A percentile compares a stretch with the other conserved stretches of the same genome.
phyloP scores from a whole-genome alignment of 768 basidiomycete genomes.

The Fistulinella prunicolor region DNA sequence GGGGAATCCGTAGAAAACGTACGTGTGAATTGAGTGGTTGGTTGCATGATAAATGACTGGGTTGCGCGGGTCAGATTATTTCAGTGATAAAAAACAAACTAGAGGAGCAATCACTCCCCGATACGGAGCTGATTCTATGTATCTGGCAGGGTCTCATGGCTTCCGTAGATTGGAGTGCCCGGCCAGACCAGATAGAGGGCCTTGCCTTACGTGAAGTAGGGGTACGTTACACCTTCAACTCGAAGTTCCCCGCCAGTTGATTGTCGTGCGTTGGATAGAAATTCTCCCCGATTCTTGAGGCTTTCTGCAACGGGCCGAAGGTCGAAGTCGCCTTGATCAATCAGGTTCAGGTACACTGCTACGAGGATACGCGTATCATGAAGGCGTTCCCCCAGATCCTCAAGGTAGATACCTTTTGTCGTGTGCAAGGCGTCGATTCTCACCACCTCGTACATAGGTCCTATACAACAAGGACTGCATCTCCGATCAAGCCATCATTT shows the following conservation, averaged over 20 bases:
- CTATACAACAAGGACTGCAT: conserved; percentile 96
- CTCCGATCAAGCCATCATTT: conserved; percentile 94
- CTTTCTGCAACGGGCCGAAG: conserved; percentile 86
- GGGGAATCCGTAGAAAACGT: conserved; percentile 72
- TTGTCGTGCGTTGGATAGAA: conserved; percentile 46
- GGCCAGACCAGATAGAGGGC: conserved; percentile 89
- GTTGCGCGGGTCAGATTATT: conserved; percentile 56
- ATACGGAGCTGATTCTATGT: conserved; percentile 79
- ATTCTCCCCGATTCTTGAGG: conserved; percentile 81
- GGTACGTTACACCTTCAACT: conserved; percentile 42
- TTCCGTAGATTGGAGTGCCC: conserved; percentile 83
- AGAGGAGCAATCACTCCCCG: conserved; percentile 80
- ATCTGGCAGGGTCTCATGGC: conserved; percentile 92
- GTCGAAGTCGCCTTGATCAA: conserved; percentile 95
- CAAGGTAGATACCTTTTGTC: conserved; percentile 50
- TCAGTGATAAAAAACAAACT: conserved; percentile 66
- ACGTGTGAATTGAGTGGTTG: conserved; percentile 20
- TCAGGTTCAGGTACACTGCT: conserved; percentile 91
- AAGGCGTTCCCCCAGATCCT: conserved; percentile 94
- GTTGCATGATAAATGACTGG: conserved; percentile 5
- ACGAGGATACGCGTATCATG: conserved; percentile 93
- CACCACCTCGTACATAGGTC: conserved; percentile 49
- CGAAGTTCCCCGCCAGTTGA: not conserved
- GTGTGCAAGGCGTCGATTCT: conserved; percentile 1
- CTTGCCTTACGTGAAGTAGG: conserved; percentile 85